Base-by-base conservation (phyloP, 2,329 filamentous ascomycete species). In the Phialocephala sp. region DNA sequence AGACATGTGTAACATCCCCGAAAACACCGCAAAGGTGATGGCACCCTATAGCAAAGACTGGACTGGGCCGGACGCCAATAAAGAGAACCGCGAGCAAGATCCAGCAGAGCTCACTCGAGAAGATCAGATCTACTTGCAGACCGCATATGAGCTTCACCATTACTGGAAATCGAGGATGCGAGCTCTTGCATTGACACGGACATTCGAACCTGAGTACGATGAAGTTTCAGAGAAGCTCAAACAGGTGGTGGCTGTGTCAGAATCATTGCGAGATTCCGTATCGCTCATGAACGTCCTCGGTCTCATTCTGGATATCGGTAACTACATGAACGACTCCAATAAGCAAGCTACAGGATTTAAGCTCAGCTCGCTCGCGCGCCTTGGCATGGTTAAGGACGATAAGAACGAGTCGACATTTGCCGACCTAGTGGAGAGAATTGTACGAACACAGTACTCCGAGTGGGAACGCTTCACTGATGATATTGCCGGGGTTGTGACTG, bases 281-380 rank as follows among this genome's bases (percentile, higher is more conserved):
- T 91, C 93, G 32, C 81, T 99, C 73, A 97, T 98, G 90, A 97
- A 97, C 71, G 93, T 99, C 56, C 87, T 99, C 64, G 94, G 94
- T 66, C 85, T 98, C 68, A 99, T 99, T 79, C 83, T 99, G 73
- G 94, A 97, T 78, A 97, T 99, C 75, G 95, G 95, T 79, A 99
- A 99, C 79, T 99, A 97, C 84, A 99, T 99, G 95, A 99, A 99
- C 83, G 95, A 98, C 77, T 91, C 94, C 63, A 98, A 97, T 81
- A 99, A 99, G 82, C 95, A 98, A 80, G 95, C 95, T 4, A 92
- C 91, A 65, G 95, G 95, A 68, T 99, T 99, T 89, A 99, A 99
- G 82, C 87, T 99, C 15, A 95, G 93, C 76, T 97, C 95, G 6
- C 88, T 99, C 58, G 92, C 92, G 35, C 89, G 95, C 63, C 83